Conservation (phyloP, 2,329 filamentous ascomycete species). For the Pseudogymnoascus pannorum region DNA sequence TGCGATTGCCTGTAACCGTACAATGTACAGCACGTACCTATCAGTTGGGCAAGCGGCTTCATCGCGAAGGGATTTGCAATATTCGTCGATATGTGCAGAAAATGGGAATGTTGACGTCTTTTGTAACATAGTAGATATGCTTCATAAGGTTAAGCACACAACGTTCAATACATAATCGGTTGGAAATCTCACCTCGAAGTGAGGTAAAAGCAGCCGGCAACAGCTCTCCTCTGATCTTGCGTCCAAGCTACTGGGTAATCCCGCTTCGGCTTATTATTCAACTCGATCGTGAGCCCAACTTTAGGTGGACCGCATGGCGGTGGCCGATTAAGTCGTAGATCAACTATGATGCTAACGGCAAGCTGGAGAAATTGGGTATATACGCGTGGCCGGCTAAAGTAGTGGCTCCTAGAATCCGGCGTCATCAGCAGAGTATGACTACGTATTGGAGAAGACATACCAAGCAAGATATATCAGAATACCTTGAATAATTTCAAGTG, state of each 20-base stretch:
- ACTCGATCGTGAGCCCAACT: constrained; percentile 7
- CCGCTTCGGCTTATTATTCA: constrained; percentile 5
- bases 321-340: constrained; percentile 25
- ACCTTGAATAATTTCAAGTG: constrained; percentile 5
- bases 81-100: constrained; percentile 31
- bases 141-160: constrained; percentile 13
- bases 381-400: neutral
- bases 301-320: neutral
- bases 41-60: constrained; percentile 29
- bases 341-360: neutral
- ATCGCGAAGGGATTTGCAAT: constrained; percentile 29
- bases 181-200: constrained; percentile 23
- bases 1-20: constrained; percentile 33
- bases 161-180: neutral
- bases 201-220: constrained; percentile 37
- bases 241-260: constrained; percentile 22
- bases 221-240: constrained; percentile 36
- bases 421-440: neutral
- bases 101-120: constrained; percentile 33
- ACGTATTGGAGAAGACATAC: neutral
- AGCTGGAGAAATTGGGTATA: neutral
- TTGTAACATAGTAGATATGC: constrained; percentile 31
- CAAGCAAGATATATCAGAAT: neutral
- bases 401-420: neutral
- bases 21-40: constrained; percentile 30